phyloP scores from a whole-genome alignment of 331 rosid species.

The Saraca asoca region DNA sequence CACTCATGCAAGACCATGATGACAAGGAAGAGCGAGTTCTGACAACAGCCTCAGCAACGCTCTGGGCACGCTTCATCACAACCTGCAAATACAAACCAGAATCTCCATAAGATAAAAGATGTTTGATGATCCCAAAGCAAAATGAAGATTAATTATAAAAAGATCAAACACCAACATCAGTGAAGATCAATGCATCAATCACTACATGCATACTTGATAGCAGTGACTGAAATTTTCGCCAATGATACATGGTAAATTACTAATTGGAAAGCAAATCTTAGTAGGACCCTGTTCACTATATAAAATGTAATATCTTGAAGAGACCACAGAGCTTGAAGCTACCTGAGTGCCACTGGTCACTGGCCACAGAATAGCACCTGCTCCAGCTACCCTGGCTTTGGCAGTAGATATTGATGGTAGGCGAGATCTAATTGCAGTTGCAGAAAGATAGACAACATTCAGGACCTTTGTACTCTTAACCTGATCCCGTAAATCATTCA shows the following conservation, averaged over 20 bases:
- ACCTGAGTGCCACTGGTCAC: conserved; percentile 96
- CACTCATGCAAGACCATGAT: conserved; percentile 98
- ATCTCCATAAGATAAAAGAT: conserved; percentile 25
- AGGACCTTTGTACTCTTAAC: conserved; percentile 83
- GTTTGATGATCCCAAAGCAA: conserved; percentile 1
- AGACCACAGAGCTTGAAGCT: conserved; percentile 22
- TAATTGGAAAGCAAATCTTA: conserved; percentile 9
- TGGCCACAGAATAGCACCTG: conserved; percentile 84
- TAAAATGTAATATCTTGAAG: conserved; percentile 7
- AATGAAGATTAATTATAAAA: background rate
- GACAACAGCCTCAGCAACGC: conserved; percentile 92
- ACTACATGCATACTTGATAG: too few species aligned
- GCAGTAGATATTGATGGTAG: conserved; percentile 88
- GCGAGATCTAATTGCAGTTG: conserved; percentile 87
- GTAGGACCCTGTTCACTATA: conserved; percentile 3
- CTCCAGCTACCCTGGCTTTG: conserved; percentile 87
- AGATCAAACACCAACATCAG: background rate
- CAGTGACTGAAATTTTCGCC: background rate
- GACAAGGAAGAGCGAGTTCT: conserved; percentile 83
- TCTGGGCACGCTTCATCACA: conserved; percentile 90
- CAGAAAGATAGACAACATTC: conserved; percentile 90
- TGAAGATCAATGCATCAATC: too few species aligned
- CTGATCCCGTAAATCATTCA: conserved; percentile 91
- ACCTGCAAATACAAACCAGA: conserved; percentile 51
- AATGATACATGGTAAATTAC: background rate